Percentiles rank a stretch among this genome's conserved stretches.
Conservation (phyloP, 768 basidiomycete species). For the Serendipita indica region DNA sequence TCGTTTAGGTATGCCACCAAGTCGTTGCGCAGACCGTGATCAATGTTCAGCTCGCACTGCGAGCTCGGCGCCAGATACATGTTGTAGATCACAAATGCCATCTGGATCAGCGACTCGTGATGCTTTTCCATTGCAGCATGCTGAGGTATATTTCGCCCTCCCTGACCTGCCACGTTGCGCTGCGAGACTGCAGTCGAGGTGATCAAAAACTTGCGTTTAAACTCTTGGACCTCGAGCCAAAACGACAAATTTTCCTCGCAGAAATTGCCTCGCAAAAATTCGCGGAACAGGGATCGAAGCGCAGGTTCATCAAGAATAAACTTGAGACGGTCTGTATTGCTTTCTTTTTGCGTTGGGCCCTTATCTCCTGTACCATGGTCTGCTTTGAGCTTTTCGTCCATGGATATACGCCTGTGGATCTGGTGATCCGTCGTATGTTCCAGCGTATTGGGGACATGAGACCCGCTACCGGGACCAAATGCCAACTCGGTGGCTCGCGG, state of each 20-base stretch:
- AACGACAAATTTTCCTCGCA: slow-evolving; percentile 97
- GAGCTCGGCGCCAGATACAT: slow-evolving; percentile 92
- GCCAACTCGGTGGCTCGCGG: slow-evolving; percentile 12
- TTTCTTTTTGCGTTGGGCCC: slow-evolving; percentile 44
- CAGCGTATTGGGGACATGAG: slow-evolving; percentile 33
- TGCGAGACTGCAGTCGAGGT: slow-evolving; percentile 69
- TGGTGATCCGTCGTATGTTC: slow-evolving; percentile 45
- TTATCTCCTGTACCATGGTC: slow-evolving; percentile 39
- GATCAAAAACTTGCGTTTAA: slow-evolving; percentile 90
- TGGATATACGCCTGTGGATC: slow-evolving; percentile 64
- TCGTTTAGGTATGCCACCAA: slow-evolving; percentile 86
- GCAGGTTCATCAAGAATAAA: slow-evolving; percentile 90
- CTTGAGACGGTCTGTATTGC: slow-evolving; percentile 78
- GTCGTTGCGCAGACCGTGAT: slow-evolving; percentile 90
- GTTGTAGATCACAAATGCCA: slow-evolving; percentile 87
- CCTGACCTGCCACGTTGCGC: slow-evolving; percentile 10
- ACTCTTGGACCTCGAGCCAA: slow-evolving; percentile 95
- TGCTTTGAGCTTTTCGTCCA: slow-evolving; percentile 55
- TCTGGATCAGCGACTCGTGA: slow-evolving; percentile 86
- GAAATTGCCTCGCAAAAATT: slow-evolving; percentile 85
- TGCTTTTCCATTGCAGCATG: slow-evolving; percentile 82
- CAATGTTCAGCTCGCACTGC: slow-evolving; percentile 93
- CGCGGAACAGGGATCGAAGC: slow-evolving; percentile 79
- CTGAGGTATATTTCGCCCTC: slow-evolving; percentile 13
- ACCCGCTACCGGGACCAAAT: slow-evolving; percentile 12